Conservation (phyloP, 2,329 filamentous ascomycete species). For the Lecanosticta acicola region DNA sequence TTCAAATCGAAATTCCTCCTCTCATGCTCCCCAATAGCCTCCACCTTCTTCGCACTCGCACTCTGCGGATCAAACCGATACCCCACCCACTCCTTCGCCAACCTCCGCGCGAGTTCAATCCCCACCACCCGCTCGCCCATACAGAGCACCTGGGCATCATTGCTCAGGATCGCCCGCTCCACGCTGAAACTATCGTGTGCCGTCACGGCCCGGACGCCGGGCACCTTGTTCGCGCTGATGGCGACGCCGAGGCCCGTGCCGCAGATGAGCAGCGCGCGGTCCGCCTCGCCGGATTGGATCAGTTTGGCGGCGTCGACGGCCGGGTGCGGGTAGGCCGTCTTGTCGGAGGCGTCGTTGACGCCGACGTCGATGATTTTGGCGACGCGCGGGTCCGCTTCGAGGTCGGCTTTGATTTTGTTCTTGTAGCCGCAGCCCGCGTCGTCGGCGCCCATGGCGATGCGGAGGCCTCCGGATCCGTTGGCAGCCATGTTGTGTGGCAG, state of each 20-base stretch:
- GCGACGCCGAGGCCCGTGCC: constrained; percentile 83
- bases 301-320: constrained; percentile 67
- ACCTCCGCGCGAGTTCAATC: constrained; percentile 68
- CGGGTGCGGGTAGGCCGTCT: constrained; percentile 75
- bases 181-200: constrained; percentile 83
- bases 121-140: constrained; percentile 81
- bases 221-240: constrained; percentile 84
- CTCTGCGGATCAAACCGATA: constrained; percentile 70
- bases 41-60: constrained; percentile 54
- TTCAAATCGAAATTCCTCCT: constrained; percentile 32
- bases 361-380: constrained; percentile 68
- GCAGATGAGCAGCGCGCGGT: constrained; percentile 77
- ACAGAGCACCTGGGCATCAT: constrained; percentile 81
- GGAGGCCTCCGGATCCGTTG: constrained; percentile 25
- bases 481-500: no score
- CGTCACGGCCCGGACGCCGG: constrained; percentile 78
- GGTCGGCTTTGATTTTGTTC: constrained; percentile 66
- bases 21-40: constrained; percentile 47
- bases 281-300: constrained; percentile 58
- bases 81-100: constrained; percentile 78
- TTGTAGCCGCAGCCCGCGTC: constrained; percentile 77
- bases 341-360: constrained; percentile 59
- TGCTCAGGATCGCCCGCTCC: constrained; percentile 73
- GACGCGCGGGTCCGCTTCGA: constrained; percentile 63
- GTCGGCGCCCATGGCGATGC: constrained; percentile 60